These are phyloP conservation scores for Hsuehochloa calcarea DNA, from an alignment of 176 grass and related monocot species.

Conservation along the genomic window DNA sequence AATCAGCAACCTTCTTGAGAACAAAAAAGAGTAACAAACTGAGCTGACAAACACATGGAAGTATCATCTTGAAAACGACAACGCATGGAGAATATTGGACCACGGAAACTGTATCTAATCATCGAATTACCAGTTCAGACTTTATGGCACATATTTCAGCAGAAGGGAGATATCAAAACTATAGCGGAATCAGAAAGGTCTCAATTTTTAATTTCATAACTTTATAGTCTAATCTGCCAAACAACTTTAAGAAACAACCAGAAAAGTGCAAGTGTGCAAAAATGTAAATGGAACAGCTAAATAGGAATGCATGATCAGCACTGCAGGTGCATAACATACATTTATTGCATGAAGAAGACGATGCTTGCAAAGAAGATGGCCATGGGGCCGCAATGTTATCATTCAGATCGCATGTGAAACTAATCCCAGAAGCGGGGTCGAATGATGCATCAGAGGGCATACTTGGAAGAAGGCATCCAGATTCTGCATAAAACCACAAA, in stretches of 20 bases:
- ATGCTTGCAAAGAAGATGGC: constrained; percentile 64
- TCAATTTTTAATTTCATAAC: background rate
- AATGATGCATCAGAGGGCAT: constrained; percentile 93
- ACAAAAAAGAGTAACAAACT: background rate
- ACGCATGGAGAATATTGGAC: background rate
- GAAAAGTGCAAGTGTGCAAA: background rate
- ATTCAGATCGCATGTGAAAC: constrained; percentile 99
- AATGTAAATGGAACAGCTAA: background rate
- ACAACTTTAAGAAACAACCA: constrained; percentile 5
- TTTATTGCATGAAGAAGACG: constrained; percentile 81
- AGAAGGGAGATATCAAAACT: background rate
- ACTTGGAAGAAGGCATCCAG: constrained; percentile 96
- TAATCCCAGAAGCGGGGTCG: constrained; percentile 72
- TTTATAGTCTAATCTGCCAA: background rate
- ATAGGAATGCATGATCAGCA: constrained; percentile 16
- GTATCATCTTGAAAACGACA: background rate
- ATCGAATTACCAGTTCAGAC: background rate
- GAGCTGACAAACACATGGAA: background rate
- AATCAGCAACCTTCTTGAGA: background rate
- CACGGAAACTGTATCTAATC: background rate
- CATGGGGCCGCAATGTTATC: constrained; percentile 98
- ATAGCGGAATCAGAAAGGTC: background rate
- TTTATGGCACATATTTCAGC: constrained; percentile 9
- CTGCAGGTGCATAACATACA: constrained; percentile 54
- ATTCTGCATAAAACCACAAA: constrained; percentile 50